phyloP scores from a whole-genome alignment of 2,329 filamentous ascomycete species.

The Colletotrichum tofieldiae region DNA sequence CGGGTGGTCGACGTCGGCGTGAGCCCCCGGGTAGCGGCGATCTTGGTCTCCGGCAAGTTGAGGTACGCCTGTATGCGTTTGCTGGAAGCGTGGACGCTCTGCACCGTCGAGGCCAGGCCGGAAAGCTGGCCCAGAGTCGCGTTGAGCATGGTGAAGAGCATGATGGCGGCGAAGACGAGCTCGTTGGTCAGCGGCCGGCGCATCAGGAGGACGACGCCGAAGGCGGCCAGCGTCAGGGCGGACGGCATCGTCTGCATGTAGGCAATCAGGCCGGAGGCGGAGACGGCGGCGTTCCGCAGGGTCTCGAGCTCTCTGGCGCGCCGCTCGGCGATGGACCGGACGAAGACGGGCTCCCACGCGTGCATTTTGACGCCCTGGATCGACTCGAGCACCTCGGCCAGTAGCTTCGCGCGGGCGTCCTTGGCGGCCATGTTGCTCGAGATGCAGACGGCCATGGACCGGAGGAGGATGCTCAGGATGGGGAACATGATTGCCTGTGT shows the following conservation, averaged over 20 bases:
- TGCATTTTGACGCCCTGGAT: slow-evolving; percentile 12
- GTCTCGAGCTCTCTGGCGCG: slow-evolving; percentile 5
- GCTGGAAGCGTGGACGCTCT: slow-evolving; percentile 1
- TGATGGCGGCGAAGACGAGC: slow-evolving; percentile 13
- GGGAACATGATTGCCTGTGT: not conserved
- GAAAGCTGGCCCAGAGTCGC: slow-evolving; percentile 4
- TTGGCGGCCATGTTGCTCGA: slow-evolving; percentile 6
- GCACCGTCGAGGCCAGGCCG: not conserved
- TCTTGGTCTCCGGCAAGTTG: not conserved
- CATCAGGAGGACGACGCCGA: slow-evolving; percentile 6
- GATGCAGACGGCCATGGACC: slow-evolving; percentile 8
- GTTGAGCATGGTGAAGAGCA: slow-evolving; percentile 16
- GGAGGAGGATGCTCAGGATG: not conserved
- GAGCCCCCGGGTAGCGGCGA: not conserved
- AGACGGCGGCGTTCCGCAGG: not conserved
- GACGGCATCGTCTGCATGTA: slow-evolving; percentile 17
- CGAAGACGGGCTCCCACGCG: slow-evolving; percentile 10
- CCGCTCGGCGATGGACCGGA: slow-evolving; percentile 4
- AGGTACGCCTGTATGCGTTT: not conserved
- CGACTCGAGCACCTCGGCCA: slow-evolving; percentile 4
- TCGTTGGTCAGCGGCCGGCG: not conserved
- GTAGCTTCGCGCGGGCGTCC: slow-evolving; percentile 1
- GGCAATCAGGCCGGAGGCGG: not conserved
- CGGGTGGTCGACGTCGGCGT: not conserved
- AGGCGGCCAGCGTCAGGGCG: slow-evolving; percentile 7